Evolutionary conservation across 2,329 filamentous ascomycete genomes (phyloP).

Genomic region (Fusarium staphyleae): DNA sequence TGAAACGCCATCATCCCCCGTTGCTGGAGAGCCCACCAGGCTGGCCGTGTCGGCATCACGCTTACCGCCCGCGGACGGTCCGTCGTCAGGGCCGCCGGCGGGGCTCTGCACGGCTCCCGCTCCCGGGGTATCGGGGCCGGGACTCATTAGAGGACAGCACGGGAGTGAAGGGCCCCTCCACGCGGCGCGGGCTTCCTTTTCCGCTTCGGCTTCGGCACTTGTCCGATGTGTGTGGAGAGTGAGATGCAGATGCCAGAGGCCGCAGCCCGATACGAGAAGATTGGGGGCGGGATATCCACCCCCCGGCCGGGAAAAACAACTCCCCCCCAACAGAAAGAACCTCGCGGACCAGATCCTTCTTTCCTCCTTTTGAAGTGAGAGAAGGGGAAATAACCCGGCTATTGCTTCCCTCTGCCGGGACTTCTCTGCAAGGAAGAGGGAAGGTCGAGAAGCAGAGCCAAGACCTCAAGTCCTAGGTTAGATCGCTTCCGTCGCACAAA

Average conservation of each 20-base stretch:
- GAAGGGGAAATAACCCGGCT: conserved; percentile 22
- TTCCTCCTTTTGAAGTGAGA: conserved; percentile 3
- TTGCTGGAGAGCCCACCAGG: conserved; percentile 23
- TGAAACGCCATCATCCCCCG: conserved; percentile 28
- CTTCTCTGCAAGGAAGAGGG: no score
- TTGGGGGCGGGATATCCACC: conserved; percentile 18
- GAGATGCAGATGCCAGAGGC: conserved; percentile 18
- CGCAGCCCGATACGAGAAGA: not conserved
- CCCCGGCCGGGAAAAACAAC: not conserved
- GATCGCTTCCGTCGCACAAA: conserved; percentile 13
- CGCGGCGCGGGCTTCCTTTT: not conserved
- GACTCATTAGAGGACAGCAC: conserved; percentile 29
- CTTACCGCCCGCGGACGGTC: conserved; percentile 21
- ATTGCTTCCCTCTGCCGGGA: conserved; percentile 6
- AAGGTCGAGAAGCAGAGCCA: conserved; percentile 1
- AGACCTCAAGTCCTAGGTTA: no score
- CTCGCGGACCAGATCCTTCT: not conserved
- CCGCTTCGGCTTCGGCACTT: conserved; percentile 10
- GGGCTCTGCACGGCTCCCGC: conserved; percentile 30
- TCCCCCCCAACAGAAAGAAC: not conserved
- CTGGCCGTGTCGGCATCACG: conserved; percentile 35
- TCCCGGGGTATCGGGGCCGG: conserved; percentile 31
- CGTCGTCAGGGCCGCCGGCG: conserved; percentile 16
- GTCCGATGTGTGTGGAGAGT: conserved; percentile 11
- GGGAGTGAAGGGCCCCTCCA: conserved; percentile 3